Percentiles rank a stretch among this genome's conserved stretches.
Conservation (phyloP, 176 grass and related monocot species). For the Oryza nivara region DNA sequence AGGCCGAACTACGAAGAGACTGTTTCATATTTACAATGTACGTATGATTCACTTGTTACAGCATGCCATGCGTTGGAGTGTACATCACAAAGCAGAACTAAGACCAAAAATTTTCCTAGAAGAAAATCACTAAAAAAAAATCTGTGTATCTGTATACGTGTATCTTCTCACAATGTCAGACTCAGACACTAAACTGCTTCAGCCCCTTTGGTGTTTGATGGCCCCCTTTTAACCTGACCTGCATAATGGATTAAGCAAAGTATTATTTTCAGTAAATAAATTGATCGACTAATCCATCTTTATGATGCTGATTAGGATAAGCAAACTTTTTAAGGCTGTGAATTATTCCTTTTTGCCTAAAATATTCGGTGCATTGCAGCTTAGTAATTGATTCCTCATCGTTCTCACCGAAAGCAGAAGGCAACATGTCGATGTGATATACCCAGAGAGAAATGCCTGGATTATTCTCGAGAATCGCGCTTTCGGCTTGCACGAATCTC, state of each 20-base stretch:
- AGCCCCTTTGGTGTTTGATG: slow-evolving; percentile 55
- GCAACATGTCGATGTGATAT: slow-evolving; percentile 6
- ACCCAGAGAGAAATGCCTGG: slow-evolving; percentile 36
- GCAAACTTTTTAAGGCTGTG: background rate
- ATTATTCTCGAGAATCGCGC: slow-evolving; percentile 37
- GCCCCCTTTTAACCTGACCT: slow-evolving; percentile 72
- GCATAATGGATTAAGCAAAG: background rate
- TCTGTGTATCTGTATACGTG: background rate
- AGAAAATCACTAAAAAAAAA: background rate
- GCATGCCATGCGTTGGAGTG: background rate
- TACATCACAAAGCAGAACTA: slow-evolving; percentile 16
- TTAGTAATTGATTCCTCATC: slow-evolving; percentile 21
- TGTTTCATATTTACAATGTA: slow-evolving; percentile 36
- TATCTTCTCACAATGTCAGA: slow-evolving; percentile 29
- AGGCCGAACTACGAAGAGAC: slow-evolving; percentile 39
- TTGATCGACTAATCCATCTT: background rate
- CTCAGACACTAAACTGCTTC: slow-evolving; percentile 59
- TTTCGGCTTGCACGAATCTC: background rate
- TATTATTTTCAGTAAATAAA: background rate
- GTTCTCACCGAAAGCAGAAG: slow-evolving; percentile 55
- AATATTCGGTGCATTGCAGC: background rate
- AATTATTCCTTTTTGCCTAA: slow-evolving; percentile 5
- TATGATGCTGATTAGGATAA: background rate
- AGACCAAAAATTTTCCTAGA: slow-evolving; percentile 12
- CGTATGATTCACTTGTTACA: slow-evolving; percentile 19